Evolutionary conservation across 1,284 basidiomycete species (phyloP), one percentile per base, ranked within the genome.

Genomic region (Chiua sp.): DNA sequence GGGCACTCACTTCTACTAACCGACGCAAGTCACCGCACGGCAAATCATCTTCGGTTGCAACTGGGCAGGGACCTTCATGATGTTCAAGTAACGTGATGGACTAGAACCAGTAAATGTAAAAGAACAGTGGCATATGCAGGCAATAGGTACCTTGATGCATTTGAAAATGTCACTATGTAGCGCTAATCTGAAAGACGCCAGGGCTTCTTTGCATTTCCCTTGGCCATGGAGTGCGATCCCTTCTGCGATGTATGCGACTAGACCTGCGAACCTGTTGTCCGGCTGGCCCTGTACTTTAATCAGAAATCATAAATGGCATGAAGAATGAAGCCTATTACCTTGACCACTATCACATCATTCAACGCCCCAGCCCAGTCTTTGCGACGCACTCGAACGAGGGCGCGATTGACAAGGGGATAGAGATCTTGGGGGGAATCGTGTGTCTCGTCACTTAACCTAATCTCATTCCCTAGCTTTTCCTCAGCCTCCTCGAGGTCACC

Each of bases 371-470:
- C 47, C 57, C 57, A 63, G 22, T 57, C 48, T 12, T 35, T 1
- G 18, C 35, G 35, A 22, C 50, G 48, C 1, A 50, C 57, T 13
- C 61, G 64, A 54, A 66, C 39, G 28, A 66, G 23, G 32, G 61
- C 47, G 13, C 64, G 55, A 16, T 57, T 63, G 20, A 48, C 57
- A 47, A 12, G 53, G 1, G 39, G 28, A 54, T 65, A 66, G 1
- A 11, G 57, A 30, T 22, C 35, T 33, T 4, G 12, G 35, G 26
- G 44, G 20, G 16, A 47, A 32, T 30, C 28, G 15, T 42, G 30
- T 39, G 20, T 15, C 18, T 39, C 18, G 37, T 20, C 11, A 32
- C 10, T 32, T 5, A 10, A 16, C n/a, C 12, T 10, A 16, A 63
- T 62, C 35, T 65, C 49, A 1, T 49, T 46, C 12, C 60, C 62